Evolutionary conservation across 306 rosid species (phyloP), one percentile per base, ranked within the genome.

Genomic region (Castanea crenata): DNA sequence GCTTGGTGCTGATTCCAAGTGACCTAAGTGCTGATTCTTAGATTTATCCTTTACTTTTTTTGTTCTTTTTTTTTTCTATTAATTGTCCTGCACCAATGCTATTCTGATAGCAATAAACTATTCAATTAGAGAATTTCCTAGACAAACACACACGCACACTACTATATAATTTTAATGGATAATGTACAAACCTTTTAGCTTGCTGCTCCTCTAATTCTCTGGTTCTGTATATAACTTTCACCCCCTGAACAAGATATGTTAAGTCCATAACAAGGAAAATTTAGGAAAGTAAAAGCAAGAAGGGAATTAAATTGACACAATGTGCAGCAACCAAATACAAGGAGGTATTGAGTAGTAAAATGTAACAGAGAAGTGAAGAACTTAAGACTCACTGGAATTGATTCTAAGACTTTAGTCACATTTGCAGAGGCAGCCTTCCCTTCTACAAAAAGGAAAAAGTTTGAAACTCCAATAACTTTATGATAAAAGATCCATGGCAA

Each of bases 401-500:
- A 78, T 85, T 93, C 93, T 74, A 95, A 85, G 70, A 93, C 92
- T 83, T 85, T 87, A 35, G 98, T 78, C 54, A 95, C 94, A 78
- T 90, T 85, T n/a, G 93, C 85, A 2, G 96, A 85, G 19, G 99
- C 96, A 78, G 99, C 99, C 79, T 91, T 93, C 79, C 97, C 99
- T 87, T 95, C 99, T 27, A 95, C 98, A 44, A 95, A 95, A 74
- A 95, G 96, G 25, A 91, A 83, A 73, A 93, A 95, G 79, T 14
- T 89, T 0, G 99, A 90, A 78, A 95, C 99, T 79, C 99, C 99
- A 74, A 95, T 83, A 35, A 95, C 94, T 85, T 93, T 95, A 78
- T 95, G 99, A 86, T 91, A 95, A 84, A 84, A 95, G 72, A 95
- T 89, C 99, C 99, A 93, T 1, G 99, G 99, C 83, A 95, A 87